phyloP scores from a whole-genome alignment of 202 grass and related monocot species.

The Zizania palustris region DNA sequence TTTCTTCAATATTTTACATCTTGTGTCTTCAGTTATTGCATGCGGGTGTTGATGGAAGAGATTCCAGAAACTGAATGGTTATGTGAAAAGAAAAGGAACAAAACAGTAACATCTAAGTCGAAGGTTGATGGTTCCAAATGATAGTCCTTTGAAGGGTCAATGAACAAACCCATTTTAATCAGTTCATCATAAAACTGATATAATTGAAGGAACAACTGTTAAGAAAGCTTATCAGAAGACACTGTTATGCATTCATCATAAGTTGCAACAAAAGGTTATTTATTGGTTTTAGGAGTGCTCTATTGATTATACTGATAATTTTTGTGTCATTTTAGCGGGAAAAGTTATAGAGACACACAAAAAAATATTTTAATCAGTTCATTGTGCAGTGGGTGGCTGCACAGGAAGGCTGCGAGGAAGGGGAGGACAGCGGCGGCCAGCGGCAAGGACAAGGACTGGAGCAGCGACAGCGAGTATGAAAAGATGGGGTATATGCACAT shows the following conservation, averaged over 20 bases:
- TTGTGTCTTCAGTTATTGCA: conserved; percentile 67
- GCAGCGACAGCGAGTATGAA: conserved; percentile 49
- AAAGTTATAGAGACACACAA: too few species aligned
- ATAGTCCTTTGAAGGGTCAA: background rate
- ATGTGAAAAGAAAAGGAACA: conserved; percentile 65
- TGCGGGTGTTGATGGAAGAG: conserved; percentile 60
- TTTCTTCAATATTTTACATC: too few species aligned
- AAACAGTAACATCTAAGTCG: conserved; percentile 39
- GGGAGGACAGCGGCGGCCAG: conserved; percentile 45
- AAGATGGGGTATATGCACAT: conserved; percentile 92
- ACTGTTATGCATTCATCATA: too few species aligned
- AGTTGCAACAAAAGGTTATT: too few species aligned
- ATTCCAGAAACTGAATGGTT: conserved; percentile 73
- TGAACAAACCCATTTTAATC: background rate
- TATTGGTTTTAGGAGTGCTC: too few species aligned
- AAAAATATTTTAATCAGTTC: too few species aligned
- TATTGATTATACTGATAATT: too few species aligned
- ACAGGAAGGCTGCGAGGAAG: conserved; percentile 65
- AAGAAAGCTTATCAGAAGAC: too few species aligned
- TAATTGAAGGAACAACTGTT: too few species aligned
- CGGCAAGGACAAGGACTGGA: conserved; percentile 39
- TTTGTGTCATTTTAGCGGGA: too few species aligned
- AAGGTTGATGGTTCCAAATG: background rate
- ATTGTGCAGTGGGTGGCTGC: background rate
- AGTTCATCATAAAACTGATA: too few species aligned